Base-by-base conservation (phyloP, 352 stramenopile species). In the Plasmopara muralis region DNA sequence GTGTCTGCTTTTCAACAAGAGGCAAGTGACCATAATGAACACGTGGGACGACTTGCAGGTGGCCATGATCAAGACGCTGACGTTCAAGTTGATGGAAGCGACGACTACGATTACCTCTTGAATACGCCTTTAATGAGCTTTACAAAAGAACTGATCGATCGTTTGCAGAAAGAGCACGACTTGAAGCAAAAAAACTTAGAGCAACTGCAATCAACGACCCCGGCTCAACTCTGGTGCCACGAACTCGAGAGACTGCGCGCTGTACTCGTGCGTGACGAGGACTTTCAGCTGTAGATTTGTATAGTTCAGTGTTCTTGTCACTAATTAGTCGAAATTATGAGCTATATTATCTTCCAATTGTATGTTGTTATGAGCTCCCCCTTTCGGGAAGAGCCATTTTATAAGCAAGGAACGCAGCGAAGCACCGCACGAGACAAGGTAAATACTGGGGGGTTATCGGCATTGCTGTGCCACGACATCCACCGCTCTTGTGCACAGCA, bases 61-160 rank as follows among this genome's bases (percentile, higher is more conserved):
- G 63, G 55, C 16, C 63, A 43, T 7, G 50, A 53, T 2, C 31
- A 55, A 35, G 43, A 68, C 1, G 50, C 20, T 13, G 47, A 47
- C 9, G 55, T 39, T 14, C 57, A 53, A 9, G 57, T 75, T 8
- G 20, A 25, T 25, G 20, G 20, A 25, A 25, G 74, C 13, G 69
- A 81, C 18, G 72, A 96, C 9, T 99, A 96, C 50, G 96, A 99
- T 62, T 99, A 99, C 64, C 76, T 99, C 44, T 82, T 99, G 28
- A 96, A 90, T 50, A 99, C 98, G 78, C 97, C 97, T 55, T 84
- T 99, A 50, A 97, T 97, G 90, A 97, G 79, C 58, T 94, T 99
- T 44, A 99, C 96, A 5, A 89, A 94, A 47, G 96, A 99, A 68
- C 89, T 96, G 55, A 82, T 91, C 5, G 78, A 97, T 39, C 79